A percentile compares a stretch with the other conserved stretches of the same genome.
These are phyloP conservation scores for Polyplosphaeria fusca DNA, from an alignment of 495 filamentous ascomycete genomes.

Conservation along the genomic window DNA sequence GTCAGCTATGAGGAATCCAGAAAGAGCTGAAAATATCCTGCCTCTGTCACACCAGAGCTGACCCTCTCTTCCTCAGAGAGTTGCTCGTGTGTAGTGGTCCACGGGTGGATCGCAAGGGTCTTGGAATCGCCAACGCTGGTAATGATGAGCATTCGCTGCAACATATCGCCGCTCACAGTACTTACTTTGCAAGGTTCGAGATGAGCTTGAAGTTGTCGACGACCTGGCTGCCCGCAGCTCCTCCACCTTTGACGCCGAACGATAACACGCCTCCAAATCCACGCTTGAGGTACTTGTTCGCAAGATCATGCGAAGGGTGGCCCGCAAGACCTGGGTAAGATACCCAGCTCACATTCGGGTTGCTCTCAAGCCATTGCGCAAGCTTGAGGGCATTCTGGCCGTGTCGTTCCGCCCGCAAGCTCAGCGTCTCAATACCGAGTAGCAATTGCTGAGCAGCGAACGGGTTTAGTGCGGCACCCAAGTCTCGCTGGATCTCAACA, in stretches of 20 bases:
- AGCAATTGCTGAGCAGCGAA: conserved; percentile 95
- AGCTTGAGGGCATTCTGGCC: conserved; percentile 79
- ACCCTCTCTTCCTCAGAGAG: conserved; percentile 77
- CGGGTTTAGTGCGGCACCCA: conserved; percentile 81
- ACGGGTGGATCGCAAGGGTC: conserved; percentile 94
- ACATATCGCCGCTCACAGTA: not conserved
- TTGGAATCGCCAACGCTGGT: conserved; percentile 65
- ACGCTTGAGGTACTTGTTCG: conserved; percentile 84
- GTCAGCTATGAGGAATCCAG: not conserved
- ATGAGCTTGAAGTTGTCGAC: conserved; percentile 95
- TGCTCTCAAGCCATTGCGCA: conserved; percentile 79
- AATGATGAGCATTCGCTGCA: not conserved
- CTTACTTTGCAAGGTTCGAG: conserved; percentile 75
- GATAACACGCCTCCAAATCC: conserved; percentile 91
- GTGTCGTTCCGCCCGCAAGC: conserved; percentile 81
- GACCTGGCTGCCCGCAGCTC: conserved; percentile 72
- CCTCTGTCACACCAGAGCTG: conserved; percentile 79
- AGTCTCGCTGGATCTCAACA: conserved; percentile 84
- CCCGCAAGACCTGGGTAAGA: conserved; percentile 86
- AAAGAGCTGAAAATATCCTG: conserved; percentile 32
- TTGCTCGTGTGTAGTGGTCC: conserved; percentile 96
- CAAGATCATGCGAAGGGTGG: conserved; percentile 73
- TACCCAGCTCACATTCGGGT: conserved; percentile 86
- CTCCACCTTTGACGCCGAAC: conserved; percentile 90
- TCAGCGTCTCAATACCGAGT: conserved; percentile 86